Percentiles rank a stretch among this genome's conserved stretches.
These are phyloP conservation scores for Clavispora phyllophila DNA, from an alignment of 805 yeast genomes.

Conservation along the genomic window DNA sequence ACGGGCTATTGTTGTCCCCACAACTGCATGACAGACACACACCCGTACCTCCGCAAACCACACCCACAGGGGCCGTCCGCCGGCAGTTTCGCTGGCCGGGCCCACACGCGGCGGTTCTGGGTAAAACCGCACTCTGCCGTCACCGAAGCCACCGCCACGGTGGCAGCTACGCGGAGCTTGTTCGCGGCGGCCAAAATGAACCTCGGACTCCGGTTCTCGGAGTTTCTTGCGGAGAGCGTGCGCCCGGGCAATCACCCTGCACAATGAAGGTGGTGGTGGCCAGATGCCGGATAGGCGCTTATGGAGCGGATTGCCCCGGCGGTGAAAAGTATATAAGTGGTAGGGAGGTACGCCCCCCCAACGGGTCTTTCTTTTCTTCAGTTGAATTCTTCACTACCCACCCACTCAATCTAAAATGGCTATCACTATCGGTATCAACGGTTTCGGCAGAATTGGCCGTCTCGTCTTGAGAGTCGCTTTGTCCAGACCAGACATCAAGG, in stretches of 20 bases:
- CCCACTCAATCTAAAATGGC: constrained; percentile 34
- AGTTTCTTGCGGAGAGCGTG: constrained; percentile 5
- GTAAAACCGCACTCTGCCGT: no score
- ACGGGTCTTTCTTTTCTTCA: neutral
- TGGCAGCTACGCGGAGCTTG: neutral
- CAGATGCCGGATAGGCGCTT: constrained; percentile 6
- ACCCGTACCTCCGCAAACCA: neutral
- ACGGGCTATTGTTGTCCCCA: neutral
- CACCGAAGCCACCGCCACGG: no score
- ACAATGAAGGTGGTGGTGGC: neutral
- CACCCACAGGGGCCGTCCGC: neutral
- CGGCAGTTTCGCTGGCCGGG: no score
- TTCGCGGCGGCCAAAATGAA: neutral
- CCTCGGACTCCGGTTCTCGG: constrained; percentile 1
- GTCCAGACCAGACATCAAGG: constrained; percentile 66
- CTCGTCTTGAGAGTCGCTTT: constrained; percentile 81
- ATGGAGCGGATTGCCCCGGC: constrained; percentile 19
- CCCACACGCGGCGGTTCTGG: no score
- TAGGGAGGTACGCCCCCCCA: neutral
- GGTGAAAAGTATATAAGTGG: constrained; percentile 8
- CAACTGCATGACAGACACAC: neutral
- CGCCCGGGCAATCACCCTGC: constrained; percentile 5
- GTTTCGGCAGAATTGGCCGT: constrained; percentile 94
- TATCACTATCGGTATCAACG: constrained; percentile 83
- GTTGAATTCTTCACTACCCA: constrained; percentile 4